Base-by-base conservation (phyloP, 441 rosid genomes). In the Codiaeum variegatum region DNA sequence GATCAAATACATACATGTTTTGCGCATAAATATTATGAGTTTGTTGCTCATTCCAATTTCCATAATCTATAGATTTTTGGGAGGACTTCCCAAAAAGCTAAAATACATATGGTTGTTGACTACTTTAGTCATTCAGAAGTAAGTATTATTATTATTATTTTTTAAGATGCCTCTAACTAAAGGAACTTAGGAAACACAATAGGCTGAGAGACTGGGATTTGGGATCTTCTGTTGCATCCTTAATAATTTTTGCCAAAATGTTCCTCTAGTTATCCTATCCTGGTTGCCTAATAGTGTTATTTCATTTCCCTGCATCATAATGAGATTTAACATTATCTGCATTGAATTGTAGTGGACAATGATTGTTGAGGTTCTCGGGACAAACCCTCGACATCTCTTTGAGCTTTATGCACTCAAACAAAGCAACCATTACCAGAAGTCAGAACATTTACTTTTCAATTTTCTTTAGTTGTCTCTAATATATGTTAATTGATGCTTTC, bases 321-420 rank as follows among this genome's bases (percentile, higher is more conserved):
- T 46, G 70, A 58, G 67, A 61, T 77, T 70, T 77, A 75, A 79
- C 61, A 38, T 32, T 47, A 31, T 56, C 23, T 63, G 76, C 82
- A 36, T 26, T 71, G 52, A 72, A 65, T 69, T 87, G 75, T 73
- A 91, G 99, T 93, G 97, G 98, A 75, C 81, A 29, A 82, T 91
- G 82, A 80, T 93, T 71, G 84, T 87, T 75, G 97, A 93, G 84
- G 98, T 96, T 76, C 90, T 93, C 31, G 97, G 98, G 51, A 75
- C 99, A 70, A 91, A 86, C 72, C 89, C 97, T 44, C 91, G 97
- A 49, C 98, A 91, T 86, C 85, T 96, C 40, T 91, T 93, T 24
- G 98, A 93, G 86, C 93, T 96, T 76, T 90, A 93, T 79, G 91
- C 90, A 4, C 95, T 93, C 79, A 91, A 96, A 72, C 98, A 89